Evolutionary conservation across 768 basidiomycete species (phyloP), one percentile per base, ranked within the genome.

Genomic region (Coprinopsis cinerea): DNA sequence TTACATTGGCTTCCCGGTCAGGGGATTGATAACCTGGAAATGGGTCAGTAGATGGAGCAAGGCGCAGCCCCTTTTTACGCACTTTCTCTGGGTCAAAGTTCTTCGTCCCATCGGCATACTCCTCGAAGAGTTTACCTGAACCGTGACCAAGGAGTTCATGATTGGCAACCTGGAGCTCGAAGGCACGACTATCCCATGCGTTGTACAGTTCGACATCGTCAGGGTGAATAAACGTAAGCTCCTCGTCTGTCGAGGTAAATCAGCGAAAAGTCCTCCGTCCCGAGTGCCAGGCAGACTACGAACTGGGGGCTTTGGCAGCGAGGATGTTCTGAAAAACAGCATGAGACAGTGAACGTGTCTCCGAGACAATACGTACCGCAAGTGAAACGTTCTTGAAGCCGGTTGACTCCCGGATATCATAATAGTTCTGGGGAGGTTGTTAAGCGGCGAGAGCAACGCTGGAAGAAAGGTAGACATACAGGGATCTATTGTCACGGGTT

Each of bases 301-400:
- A 59, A 88, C 87, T 82, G 0, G 88, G 88, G 14, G 86, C 83
- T 65, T 92, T 92, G n/a, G 91, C 91, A 10, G 88, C 79, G 28
- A 92, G 78, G 46, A 92, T 82, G 65, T 92, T 92, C 79, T 88
- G 56, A 6, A 43, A 44, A 24, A 13, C 4, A 23, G 23, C 43
- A 13, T n/a, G 18, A 36, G 14, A 13, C 13, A 6, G 2, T 27
- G 27, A 5, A 25, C 15, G 28, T 2, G 30, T 7, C 27, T 6
- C 30, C 18, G 28, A 22, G 43, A 24, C 24, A 32, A 26, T 42
- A 64, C 83, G 53, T 64, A 86, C 85, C 1, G 85, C 81, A 23
- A 92, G 75, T 0, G 85, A 88, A 32, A 93, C 91, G 57, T 93
- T 93, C 71, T 93, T 93, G 70, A 92, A 93, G 0, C 92, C 92